Base-by-base conservation (phyloP, 1,284 basidiomycete genomes). In the Malassezia furfur region DNA sequence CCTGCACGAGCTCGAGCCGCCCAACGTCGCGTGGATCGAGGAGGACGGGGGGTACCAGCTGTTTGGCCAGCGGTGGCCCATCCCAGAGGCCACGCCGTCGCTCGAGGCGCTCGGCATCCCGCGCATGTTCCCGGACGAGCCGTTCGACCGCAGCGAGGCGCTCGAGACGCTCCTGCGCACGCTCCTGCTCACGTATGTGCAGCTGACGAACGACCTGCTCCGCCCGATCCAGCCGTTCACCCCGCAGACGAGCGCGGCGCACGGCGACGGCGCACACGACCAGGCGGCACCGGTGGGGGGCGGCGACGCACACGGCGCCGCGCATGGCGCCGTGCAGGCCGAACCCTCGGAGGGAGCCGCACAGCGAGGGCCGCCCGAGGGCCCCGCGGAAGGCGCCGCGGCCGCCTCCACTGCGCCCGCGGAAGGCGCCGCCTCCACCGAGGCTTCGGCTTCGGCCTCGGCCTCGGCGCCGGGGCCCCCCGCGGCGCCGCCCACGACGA, bases 131-230 rank as follows among this genome's bases (percentile, higher is more conserved):
- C 47, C 52, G 1, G 32, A 12, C 8, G 36, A 22, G 10, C 14
- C 12, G 6, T 35, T 9, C 40, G 37, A 12, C 19, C 30, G 28
- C 15, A n/a, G 5, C 35, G 35, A 5, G 25, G 48, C 46, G 37
- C 64, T 64, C 40, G 68, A 66, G 5, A 72, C 54, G n/a, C 64
- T 74, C 15, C 65, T 74, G 9, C 76, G 60, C 36, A 78, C 74
- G 39, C 66, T 72, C 34, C 66, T 76, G 14, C 60, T 64, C 14
- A 70, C 69, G 15, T 70, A 73, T 52, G 59, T 64, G 17, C 57
- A 63, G 47, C 63, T 73, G 36, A 62, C 61, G 3, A 53, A 59
- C 7, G 63, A 65, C 38, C 40, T 73, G 12, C 55, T 66, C 17
- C 59, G 56, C 10, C 69, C 69, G 14, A 65, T 68, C 3, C 63